Base-by-base conservation (phyloP, 1,284 basidiomycete species). In the Coriolopsis trogii region DNA sequence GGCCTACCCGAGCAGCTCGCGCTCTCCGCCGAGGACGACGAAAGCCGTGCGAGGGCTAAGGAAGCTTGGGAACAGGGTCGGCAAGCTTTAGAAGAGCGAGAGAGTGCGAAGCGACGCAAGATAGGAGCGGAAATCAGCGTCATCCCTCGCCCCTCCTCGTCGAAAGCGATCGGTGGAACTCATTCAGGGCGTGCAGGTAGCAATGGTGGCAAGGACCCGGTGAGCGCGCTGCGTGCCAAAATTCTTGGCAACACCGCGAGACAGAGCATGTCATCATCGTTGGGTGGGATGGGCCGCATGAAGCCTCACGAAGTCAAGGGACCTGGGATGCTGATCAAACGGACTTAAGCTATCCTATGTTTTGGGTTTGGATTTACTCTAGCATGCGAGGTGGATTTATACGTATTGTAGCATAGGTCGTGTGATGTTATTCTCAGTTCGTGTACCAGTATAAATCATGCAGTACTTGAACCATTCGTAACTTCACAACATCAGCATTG, bases 1-100 rank as follows among this genome's bases (percentile, higher is more conserved):
- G 93, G 83, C 0, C 71, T 97, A 6, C 87, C 86, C 1, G 80
- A 83, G 49, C 72, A 74, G 4, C 68, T 93, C 25, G 72, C 66
- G 18, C 77, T 93, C 6, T 67, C 84, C 2, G 78, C 77, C 33
- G 85, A 88, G 28, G 83, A 85, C 51, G 80, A 80, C 12, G 72
- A 73, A 38, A 72, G 76, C 10, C 75, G 71, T 46, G 70, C 76
- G 33, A 78, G 78, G 51, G 91, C 88, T 12, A 83, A 78, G 53
- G 73, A 78, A 46, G 77, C 83, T 59, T 90, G 87, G 84, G 69
- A 70, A 45, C 76, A 67, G 60, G 83, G 71, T 6, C 74, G 74
- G 55, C 70, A 67, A 38, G 80, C 80, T 31, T 59, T 75, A 9
- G 70, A 69, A 31, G 65, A 67, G 20, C 70, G 67, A 26, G 72